phyloP scores from a whole-genome alignment of 2,329 filamentous ascomycete species.

The Botrytis galanthina region DNA sequence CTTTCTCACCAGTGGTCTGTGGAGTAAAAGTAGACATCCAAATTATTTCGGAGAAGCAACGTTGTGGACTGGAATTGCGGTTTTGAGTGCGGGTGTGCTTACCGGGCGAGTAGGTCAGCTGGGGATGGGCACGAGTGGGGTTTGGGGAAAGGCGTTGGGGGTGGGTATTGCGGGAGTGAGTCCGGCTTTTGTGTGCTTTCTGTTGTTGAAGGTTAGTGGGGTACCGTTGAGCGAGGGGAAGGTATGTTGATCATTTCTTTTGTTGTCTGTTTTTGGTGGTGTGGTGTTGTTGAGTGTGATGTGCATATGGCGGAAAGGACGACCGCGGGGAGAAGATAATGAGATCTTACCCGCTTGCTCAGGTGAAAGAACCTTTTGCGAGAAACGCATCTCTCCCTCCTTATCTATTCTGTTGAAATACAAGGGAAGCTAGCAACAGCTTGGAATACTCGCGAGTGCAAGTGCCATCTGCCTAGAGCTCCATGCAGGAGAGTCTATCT shows the following conservation, averaged over 20 bases:
- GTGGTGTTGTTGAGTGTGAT: not conserved
- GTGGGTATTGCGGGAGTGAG: conserved; percentile 48
- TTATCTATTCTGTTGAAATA: not conserved
- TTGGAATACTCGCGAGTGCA: not conserved
- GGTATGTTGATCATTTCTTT: conserved; percentile 7
- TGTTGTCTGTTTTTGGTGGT: not conserved
- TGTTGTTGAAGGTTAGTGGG: conserved; percentile 62
- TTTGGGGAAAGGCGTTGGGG: conserved; percentile 45
- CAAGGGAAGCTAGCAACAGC: too few species aligned
- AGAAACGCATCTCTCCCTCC: not conserved
- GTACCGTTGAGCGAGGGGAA: conserved; percentile 66
- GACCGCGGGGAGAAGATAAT: not conserved
- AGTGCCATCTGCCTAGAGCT: not conserved
- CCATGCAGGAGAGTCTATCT: not conserved
- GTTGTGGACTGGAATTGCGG: conserved; percentile 67
- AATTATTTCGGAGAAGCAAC: conserved; percentile 73
- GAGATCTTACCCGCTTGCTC: not conserved
- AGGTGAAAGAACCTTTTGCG: not conserved
- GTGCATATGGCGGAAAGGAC: not conserved
- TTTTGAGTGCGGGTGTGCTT: conserved; percentile 56
- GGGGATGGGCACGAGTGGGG: conserved; percentile 53
- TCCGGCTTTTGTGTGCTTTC: conserved; percentile 62
- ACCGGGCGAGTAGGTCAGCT: conserved; percentile 52
- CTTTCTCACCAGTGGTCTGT: conserved; percentile 63
- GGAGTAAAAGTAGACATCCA: conserved; percentile 60